These are phyloP conservation scores for Dipodascus albidus DNA, from an alignment of 805 yeast species.

Conservation along the genomic window DNA sequence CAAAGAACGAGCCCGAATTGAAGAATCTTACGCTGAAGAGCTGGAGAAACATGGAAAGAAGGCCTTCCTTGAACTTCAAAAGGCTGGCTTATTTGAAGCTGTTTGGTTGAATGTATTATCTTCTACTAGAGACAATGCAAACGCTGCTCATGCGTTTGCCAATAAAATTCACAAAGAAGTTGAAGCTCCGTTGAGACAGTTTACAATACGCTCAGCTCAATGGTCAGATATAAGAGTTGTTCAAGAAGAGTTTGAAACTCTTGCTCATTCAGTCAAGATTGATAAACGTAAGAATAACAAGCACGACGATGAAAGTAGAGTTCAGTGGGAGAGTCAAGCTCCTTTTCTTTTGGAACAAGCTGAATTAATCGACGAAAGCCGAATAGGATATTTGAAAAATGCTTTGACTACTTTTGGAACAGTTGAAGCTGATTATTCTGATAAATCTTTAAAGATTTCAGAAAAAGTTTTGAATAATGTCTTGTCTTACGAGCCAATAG, in stretches of 20 bases:
- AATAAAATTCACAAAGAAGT: slow-evolving; percentile 28
- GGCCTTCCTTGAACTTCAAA: slow-evolving; percentile 15
- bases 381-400: slow-evolving; percentile 52
- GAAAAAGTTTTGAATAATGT: slow-evolving; percentile 59
- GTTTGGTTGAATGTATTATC: slow-evolving; percentile 19
- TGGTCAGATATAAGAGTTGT: slow-evolving; percentile 43
- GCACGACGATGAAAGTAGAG: slow-evolving; percentile 27
- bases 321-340: slow-evolving; percentile 62
- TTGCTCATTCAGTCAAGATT: slow-evolving; percentile 32
- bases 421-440: slow-evolving; percentile 42
- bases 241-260: slow-evolving; percentile 33
- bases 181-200: slow-evolving; percentile 29
- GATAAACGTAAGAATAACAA: slow-evolving; percentile 33
- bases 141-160: slow-evolving; percentile 23
- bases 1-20: slow-evolving; percentile 39
- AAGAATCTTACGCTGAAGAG: slow-evolving; percentile 36
- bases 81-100: slow-evolving; percentile 19
- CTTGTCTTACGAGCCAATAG: slow-evolving; percentile 49
- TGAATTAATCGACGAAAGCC: slow-evolving; percentile 56
- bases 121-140: slow-evolving; percentile 22
- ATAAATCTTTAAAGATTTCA: slow-evolving; percentile 34
- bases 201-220: slow-evolving; percentile 34
- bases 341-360: slow-evolving; percentile 66
- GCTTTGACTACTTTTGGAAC: slow-evolving; percentile 56
- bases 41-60: slow-evolving; percentile 29